Base-by-base conservation (phyloP, 495 filamentous ascomycete species). In the Neurospora sp. region DNA sequence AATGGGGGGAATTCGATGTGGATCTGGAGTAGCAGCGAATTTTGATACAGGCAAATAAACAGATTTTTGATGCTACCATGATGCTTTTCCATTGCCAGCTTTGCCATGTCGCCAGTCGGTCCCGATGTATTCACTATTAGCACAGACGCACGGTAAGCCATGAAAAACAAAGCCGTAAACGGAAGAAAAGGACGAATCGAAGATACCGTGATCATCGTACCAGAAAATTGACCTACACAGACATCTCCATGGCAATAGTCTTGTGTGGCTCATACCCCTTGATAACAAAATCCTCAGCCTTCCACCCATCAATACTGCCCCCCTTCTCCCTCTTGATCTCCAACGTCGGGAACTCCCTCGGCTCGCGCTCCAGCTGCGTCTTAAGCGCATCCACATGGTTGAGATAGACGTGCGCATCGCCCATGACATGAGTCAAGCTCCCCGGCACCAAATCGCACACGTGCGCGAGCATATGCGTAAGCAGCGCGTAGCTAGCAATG, bases 211-310 rank as follows among this genome's bases (percentile, higher is more conserved):
- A 35, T 8, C 14, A 18, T 37, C 27, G 27, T 35, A 35, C 5
- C 3, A 35, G 27, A 8, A 1, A 65, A 31, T 8, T 35, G 14
- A 35, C 27, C 53, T 85, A 97, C 40, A 98, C 94, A 77, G 91
- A 94, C 96, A 98, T 98, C 83, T 98, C 97, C 96, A 98, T 98
- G 47, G 92, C 86, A 80, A 98, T 97, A 9, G 84, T 86, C 85
- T 93, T 93, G 78, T 97, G 93, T 72, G 96, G 95, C 41, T 92
- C 88, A 81, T 99, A 99, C 35, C 92, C 94, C 77, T 90, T 87
- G 5, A 99, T 88, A 74, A 90, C 89, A 78, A 99, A 95, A 70
- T 99, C 95, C 75, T 97, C 94, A 4, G 87, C 85, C 80, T 87
- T 90, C 92, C 94, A 97, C 8, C 92, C 92, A 79, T 98, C 96